Evolutionary conservation across 2,329 filamentous ascomycete genomes (phyloP).

Genomic region (Exophiala phaeomuriformis): DNA sequence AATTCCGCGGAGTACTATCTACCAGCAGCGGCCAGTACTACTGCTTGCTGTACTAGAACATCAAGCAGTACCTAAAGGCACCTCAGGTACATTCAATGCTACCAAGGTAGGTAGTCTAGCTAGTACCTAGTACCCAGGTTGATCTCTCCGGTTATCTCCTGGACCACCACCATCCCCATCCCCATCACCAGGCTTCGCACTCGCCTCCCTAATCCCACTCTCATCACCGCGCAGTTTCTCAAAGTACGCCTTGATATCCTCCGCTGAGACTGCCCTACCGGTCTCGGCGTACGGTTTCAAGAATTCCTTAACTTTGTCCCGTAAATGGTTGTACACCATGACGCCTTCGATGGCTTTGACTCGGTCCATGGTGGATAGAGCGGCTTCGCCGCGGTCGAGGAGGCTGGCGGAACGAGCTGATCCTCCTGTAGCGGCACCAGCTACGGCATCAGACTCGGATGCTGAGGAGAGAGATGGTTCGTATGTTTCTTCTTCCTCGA

Average conservation of each 20-base stretch:
- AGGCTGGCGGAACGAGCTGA: slow-evolving; percentile 71
- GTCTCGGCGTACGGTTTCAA: slow-evolving; percentile 90
- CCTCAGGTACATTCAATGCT: neutral
- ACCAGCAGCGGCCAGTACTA: no score
- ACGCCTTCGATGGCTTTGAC: slow-evolving; percentile 92
- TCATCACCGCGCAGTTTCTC: slow-evolving; percentile 87
- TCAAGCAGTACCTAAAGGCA: no score
- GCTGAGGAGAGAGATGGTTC: slow-evolving; percentile 72
- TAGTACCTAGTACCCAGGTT: slow-evolving; percentile 16
- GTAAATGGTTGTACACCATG: slow-evolving; percentile 95
- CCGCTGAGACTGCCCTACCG: slow-evolving; percentile 77
- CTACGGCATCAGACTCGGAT: slow-evolving; percentile 45
- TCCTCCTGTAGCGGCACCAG: slow-evolving; percentile 33
- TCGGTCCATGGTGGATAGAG: slow-evolving; percentile 82
- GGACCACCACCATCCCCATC: neutral
- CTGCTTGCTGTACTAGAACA: no score
- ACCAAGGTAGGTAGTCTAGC: neutral
- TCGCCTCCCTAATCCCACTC: slow-evolving; percentile 59
- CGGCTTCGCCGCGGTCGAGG: slow-evolving; percentile 85
- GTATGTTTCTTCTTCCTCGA: slow-evolving; percentile 91
- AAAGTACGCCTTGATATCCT: slow-evolving; percentile 96
- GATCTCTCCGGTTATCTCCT: slow-evolving; percentile 11
- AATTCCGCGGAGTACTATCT: no score
- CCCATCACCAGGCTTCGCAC: slow-evolving; percentile 30
- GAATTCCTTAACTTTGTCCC: slow-evolving; percentile 92